A percentile compares a stretch with the other conserved stretches of the same genome.
Conservation (phyloP, 352 stramenopile genomes). For the Plasmopara viticola region DNA sequence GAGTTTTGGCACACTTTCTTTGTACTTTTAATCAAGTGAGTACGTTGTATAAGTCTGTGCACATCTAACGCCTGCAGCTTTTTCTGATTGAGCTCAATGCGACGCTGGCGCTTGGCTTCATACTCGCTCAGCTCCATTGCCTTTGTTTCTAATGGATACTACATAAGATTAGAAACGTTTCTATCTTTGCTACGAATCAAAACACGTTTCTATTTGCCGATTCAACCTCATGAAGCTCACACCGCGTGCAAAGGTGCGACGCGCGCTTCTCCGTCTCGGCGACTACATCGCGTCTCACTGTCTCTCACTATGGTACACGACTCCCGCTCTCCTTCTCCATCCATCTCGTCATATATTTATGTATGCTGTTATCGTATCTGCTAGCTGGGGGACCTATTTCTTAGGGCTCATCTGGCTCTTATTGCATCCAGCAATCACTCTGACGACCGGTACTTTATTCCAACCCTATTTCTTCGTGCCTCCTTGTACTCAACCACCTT, state of each 20-base stretch:
- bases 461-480: neutral
- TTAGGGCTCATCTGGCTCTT: slow-evolving; percentile 74
- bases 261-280: slow-evolving; percentile 23
- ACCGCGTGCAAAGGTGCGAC: slow-evolving; percentile 20
- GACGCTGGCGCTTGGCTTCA: slow-evolving; percentile 51
- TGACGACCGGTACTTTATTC: slow-evolving; percentile 50
- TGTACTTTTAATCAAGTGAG: neutral
- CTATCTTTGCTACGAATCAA: no score
- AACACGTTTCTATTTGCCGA: no score
- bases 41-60: slow-evolving; percentile 3
- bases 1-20: slow-evolving; percentile 2
- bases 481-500: neutral
- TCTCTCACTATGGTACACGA: slow-evolving; percentile 36
- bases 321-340: neutral
- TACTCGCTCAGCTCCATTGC: slow-evolving; percentile 36
- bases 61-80: slow-evolving; percentile 38
- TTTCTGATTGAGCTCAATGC: slow-evolving; percentile 45
- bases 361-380: slow-evolving; percentile 2
- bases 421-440: slow-evolving; percentile 63
- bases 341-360: slow-evolving; percentile 1
- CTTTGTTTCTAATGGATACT: neutral
- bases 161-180: neutral
- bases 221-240: slow-evolving; percentile 9
- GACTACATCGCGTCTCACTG: slow-evolving; percentile 21
- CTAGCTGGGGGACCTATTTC: slow-evolving; percentile 60